These are phyloP conservation scores for Datisca glomerata DNA, from an alignment of 306 rosid species.

Conservation along the genomic window DNA sequence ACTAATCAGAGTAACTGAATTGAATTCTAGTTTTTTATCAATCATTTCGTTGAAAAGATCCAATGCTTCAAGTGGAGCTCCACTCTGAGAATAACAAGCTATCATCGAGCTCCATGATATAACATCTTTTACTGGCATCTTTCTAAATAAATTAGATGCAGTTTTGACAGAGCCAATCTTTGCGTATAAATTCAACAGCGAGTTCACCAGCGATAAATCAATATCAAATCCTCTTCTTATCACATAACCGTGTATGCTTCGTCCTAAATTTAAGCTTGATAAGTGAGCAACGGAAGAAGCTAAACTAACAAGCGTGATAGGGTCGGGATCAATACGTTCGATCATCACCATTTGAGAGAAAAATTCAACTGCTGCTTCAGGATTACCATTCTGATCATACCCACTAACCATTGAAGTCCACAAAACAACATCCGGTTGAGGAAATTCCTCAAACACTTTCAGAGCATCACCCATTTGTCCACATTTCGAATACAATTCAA, in stretches of 20 bases:
- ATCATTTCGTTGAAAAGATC: conserved; percentile 51
- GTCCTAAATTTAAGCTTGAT: conserved; percentile 36
- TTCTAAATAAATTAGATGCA: conserved; percentile 43
- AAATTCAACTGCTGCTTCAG: conserved; percentile 41
- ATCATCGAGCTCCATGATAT: conserved; percentile 83
- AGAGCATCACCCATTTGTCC: conserved; percentile 44
- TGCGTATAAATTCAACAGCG: conserved; percentile 50
- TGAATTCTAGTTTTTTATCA: conserved; percentile 35
- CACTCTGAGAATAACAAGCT: conserved; percentile 59
- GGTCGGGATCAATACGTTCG: conserved; percentile 28
- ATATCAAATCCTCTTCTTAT: conserved; percentile 30
- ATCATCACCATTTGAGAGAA: conserved; percentile 37
- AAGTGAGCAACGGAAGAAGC: conserved; percentile 59
- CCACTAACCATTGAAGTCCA: conserved; percentile 64
- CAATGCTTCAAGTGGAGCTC: conserved; percentile 34
- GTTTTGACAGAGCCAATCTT: conserved; percentile 34
- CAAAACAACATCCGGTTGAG: conserved; percentile 48
- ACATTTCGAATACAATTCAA: conserved; percentile 57
- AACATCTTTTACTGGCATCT: conserved; percentile 45
- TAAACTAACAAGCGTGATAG: conserved; percentile 58
- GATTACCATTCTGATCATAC: conserved; percentile 46
- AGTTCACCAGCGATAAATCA: conserved; percentile 40
- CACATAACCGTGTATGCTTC: conserved; percentile 50
- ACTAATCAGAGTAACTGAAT: conserved; percentile 43
- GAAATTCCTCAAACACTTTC: conserved; percentile 41